A percentile compares a stretch with the other conserved stretches of the same genome.
Evolutionary conservation across 768 basidiomycete species (phyloP).

Genomic region (Leccinum pellstonianum): DNA sequence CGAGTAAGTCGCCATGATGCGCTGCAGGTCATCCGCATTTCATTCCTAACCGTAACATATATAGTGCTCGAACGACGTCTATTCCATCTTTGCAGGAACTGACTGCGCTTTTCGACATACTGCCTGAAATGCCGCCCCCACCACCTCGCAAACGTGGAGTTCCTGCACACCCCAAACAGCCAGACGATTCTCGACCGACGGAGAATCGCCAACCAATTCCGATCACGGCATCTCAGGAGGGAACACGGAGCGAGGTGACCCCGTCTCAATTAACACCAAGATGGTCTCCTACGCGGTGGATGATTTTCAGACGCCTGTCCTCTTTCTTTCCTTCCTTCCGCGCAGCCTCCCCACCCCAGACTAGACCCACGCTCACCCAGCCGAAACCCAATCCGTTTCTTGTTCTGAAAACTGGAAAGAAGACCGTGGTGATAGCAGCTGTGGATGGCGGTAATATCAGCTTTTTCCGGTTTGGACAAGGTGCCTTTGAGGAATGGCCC

Average conservation of each 20-base stretch:
- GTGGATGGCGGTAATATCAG: constrained; percentile 86
- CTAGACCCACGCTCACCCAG: constrained; percentile 28
- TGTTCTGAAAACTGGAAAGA: constrained; percentile 79
- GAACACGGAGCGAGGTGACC: not conserved
- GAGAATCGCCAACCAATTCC: constrained; percentile 5
- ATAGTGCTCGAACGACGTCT: constrained; percentile 76
- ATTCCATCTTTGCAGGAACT: constrained; percentile 84
- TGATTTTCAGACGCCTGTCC: constrained; percentile 5
- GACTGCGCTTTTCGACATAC: constrained; percentile 61
- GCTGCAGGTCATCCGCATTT: not conserved
- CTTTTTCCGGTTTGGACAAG: constrained; percentile 86
- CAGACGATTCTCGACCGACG: not conserved
- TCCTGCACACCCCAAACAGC: constrained; percentile 2
- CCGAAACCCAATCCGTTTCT: constrained; percentile 71
- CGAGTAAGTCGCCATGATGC: constrained; percentile 52
- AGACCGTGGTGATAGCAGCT: constrained; percentile 79
- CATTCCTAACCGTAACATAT: constrained; percentile 6
- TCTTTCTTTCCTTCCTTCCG: constrained; percentile 9
- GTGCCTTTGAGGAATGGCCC: constrained; percentile 82
- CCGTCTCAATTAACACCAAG: not conserved
- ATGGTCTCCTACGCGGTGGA: not conserved
- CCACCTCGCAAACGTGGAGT: constrained; percentile 45
- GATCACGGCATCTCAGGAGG: constrained; percentile 4
- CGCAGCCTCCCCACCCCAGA: constrained; percentile 5
- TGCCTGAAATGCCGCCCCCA: constrained; percentile 64